A percentile compares a stretch with the other conserved stretches of the same genome.
Evolutionary conservation across 139 green algal species (phyloP).

Genomic region (Chara braunii): DNA sequence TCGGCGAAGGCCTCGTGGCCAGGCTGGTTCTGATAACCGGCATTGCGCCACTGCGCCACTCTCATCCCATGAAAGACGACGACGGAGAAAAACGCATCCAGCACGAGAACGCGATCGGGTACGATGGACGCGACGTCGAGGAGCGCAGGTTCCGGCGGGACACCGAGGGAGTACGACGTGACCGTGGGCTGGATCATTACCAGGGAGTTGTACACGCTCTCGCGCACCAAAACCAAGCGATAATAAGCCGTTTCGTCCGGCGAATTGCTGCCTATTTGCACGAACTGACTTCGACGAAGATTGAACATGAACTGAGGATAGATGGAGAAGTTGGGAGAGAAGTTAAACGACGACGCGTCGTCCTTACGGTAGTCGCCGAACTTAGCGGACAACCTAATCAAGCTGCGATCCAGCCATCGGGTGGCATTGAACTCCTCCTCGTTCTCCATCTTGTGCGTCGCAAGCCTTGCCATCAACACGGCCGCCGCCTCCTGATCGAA

Average conservation of each 20-base stretch:
- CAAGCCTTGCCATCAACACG: conserved; percentile 65
- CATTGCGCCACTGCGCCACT: conserved; percentile 86
- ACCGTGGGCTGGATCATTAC: conserved; percentile 80
- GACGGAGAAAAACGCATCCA: conserved; percentile 91
- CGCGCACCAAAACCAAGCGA: conserved; percentile 76
- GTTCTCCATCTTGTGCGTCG: conserved; percentile 44
- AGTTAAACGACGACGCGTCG: conserved; percentile 81
- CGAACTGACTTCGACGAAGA: conserved; percentile 83
- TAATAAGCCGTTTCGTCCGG: conserved; percentile 95
- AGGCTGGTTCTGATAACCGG: conserved; percentile 69
- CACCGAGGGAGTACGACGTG: conserved; percentile 71
- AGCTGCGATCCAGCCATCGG: conserved; percentile 78
- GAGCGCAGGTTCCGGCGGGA: conserved; percentile 72
- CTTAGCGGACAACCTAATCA: conserved; percentile 61
- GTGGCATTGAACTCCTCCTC: conserved; percentile 95
- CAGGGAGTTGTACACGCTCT: conserved; percentile 74
- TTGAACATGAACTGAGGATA: conserved; percentile 99
- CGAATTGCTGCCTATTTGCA: conserved; percentile 76
- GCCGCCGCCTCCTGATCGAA: conserved; percentile 95
- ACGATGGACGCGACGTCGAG: conserved; percentile 91
- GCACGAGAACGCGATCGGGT: conserved; percentile 85
- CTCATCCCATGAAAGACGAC: conserved; percentile 79
- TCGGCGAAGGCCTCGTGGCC: conserved; percentile 65
- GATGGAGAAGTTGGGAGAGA: conserved; percentile 72
- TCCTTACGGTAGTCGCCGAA: conserved; percentile 84